Evolutionary conservation across 164 flowering plant genomes (phyloP), one percentile per base, ranked within the genome.

Genomic region (Liquidambar formosana): DNA sequence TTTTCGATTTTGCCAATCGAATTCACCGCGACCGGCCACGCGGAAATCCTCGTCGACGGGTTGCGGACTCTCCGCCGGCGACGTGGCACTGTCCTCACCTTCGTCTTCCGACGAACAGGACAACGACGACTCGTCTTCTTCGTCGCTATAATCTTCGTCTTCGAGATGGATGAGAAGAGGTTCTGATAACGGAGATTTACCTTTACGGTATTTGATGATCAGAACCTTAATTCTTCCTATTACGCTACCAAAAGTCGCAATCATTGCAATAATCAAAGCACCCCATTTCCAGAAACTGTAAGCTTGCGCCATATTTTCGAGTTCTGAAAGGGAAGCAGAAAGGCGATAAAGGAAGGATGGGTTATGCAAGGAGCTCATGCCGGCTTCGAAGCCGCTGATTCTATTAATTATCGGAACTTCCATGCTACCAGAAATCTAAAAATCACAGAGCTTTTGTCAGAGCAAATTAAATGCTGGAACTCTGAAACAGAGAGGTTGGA

Each of bases 321-420:
- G 18, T 1, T 67, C 77, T 0, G 78, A 63, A 44, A 78, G 46
- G 1, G 79, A 69, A 18, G 74, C n/a, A 47, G 81, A 9, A n/a
- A 33, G 41, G 4, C 76, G 80, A n/a, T 87, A 80, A 8, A 85
- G 26, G 10, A 85, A 41, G 9, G 90, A 73, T 15, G 90, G 85
- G 70, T 77, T 77, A 3, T 77, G 76, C 26, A 86, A 57, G 27
- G 79, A 71, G 69, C 15, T 75, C 3, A 86, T 51, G 27, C 81
- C 82, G 8, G 82, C 81, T 57, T 92, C 88, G 53, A 88, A 81
- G 41, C 83, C 84, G 52, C 75, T 74, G 11, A 92, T 75, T 67
- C 85, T 75, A 57, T 75, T 74, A 25, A 88, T 67, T 4, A 86
- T 84, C 1, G 89, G 83, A 22, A 88, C 69, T 59, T 86, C 91